These are phyloP conservation scores for Vaccinium vitisidaea DNA, from an alignment of 148 eudicot species.

Conservation along the genomic window DNA sequence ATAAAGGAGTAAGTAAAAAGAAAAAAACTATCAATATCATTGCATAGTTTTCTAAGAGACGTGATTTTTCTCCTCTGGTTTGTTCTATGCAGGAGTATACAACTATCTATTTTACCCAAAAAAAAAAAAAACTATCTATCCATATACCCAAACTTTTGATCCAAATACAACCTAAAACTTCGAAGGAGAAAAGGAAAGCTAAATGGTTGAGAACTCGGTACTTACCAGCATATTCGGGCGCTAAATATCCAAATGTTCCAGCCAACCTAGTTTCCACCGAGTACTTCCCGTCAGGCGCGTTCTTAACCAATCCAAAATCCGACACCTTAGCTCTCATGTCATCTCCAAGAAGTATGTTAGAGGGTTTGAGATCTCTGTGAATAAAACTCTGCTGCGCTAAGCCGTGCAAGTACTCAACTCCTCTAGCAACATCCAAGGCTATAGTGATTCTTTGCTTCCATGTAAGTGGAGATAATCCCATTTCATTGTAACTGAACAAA, in stretches of 20 bases:
- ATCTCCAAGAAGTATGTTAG: constrained; percentile 39
- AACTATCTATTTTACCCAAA: background rate
- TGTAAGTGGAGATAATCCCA: constrained; percentile 31
- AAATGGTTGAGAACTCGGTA: background rate
- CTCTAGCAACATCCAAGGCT: constrained; percentile 44
- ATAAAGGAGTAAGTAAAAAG: too few species aligned
- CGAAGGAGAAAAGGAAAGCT: background rate
- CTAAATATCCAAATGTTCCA: constrained; percentile 47
- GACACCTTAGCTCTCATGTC: constrained; percentile 49
- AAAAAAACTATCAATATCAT: too few species aligned
- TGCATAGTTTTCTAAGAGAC: too few species aligned
- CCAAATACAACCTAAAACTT: background rate
- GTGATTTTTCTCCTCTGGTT: too few species aligned
- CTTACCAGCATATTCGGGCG: constrained; percentile 45
- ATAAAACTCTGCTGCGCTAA: constrained; percentile 47
- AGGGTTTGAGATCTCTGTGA: constrained; percentile 43
- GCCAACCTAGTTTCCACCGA: constrained; percentile 47
- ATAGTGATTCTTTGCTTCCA: constrained; percentile 42
- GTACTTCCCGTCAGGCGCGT: constrained; percentile 38
- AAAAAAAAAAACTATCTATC: background rate
- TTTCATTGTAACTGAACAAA: constrained; percentile 43
- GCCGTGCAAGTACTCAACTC: constrained; percentile 42
- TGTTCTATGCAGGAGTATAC: background rate
- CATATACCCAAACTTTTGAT: background rate
- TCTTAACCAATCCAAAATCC: constrained; percentile 42